These are phyloP conservation scores for Phytophthora cactorum DNA, from an alignment of 352 stramenopile genomes.

Conservation along the genomic window DNA sequence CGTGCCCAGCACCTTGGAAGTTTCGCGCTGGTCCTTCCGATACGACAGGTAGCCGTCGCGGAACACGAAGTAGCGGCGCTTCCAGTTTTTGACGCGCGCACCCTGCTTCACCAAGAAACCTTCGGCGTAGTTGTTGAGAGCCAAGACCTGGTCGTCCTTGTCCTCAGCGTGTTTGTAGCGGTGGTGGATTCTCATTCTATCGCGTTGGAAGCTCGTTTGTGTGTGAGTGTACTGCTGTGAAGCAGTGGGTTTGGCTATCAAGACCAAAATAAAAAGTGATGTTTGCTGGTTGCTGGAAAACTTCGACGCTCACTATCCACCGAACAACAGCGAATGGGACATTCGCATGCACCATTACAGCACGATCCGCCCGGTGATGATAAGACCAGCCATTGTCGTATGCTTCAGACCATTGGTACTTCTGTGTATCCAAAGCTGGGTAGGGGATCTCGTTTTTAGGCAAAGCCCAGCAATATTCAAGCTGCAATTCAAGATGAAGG, in stretches of 20 bases:
- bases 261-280: slow-evolving; percentile 25
- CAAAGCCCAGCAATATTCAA: not conserved
- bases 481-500: not conserved
- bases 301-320: slow-evolving; percentile 20
- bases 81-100: slow-evolving; percentile 78
- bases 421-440: not conserved
- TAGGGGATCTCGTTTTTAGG: not conserved
- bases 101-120: slow-evolving; percentile 75
- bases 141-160: slow-evolving; percentile 46
- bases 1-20: slow-evolving; percentile 50
- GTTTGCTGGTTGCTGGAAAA: slow-evolving; percentile 1
- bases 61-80: slow-evolving; percentile 83
- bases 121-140: slow-evolving; percentile 70
- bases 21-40: slow-evolving; percentile 64
- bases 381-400: slow-evolving; percentile 23
- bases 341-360: slow-evolving; percentile 19
- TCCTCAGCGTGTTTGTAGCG: slow-evolving; percentile 23
- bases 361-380: slow-evolving; percentile 5
- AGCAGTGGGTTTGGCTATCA: slow-evolving; percentile 26
- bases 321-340: slow-evolving; percentile 9
- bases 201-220: slow-evolving; percentile 4
- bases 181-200: slow-evolving; percentile 26
- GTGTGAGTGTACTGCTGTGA: slow-evolving; percentile 13
- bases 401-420: slow-evolving; percentile 25
- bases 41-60: slow-evolving; percentile 66